These are phyloP conservation scores for Auricularia sp. DNA, from an alignment of 768 basidiomycete species.

Conservation along the genomic window DNA sequence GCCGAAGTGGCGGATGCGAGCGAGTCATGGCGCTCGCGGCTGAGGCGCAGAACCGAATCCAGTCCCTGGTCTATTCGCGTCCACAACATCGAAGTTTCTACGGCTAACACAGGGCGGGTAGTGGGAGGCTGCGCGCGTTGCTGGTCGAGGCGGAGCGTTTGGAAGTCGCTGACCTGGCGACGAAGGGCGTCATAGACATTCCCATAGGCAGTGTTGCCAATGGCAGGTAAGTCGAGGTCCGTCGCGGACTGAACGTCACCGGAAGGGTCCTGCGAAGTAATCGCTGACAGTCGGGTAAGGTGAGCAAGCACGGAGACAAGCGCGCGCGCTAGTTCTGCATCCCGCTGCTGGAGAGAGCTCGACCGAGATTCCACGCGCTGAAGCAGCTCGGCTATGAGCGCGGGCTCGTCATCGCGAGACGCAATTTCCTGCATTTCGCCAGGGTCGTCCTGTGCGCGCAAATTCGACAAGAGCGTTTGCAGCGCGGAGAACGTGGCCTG, in stretches of 20 bases:
- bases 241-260: neutral
- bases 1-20: neutral
- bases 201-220: conserved; percentile 11
- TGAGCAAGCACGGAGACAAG: conserved; percentile 62
- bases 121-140: conserved; percentile 25
- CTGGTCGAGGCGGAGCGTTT: conserved; percentile 44
- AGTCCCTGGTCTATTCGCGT: conserved; percentile 62
- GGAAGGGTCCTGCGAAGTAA: conserved; percentile 12
- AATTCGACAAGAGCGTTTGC: conserved; percentile 51
- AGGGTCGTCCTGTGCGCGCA: conserved; percentile 39
- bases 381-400: conserved; percentile 51
- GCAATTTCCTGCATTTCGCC: conserved; percentile 40
- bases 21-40: conserved; percentile 44
- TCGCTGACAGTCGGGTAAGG: conserved; percentile 49
- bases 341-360: conserved; percentile 33
- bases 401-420: conserved; percentile 30
- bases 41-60: conserved; percentile 56
- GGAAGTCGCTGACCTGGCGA: conserved; percentile 59
- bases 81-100: conserved; percentile 65
- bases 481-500: conserved; percentile 27
- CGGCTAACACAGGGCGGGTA: conserved; percentile 38
- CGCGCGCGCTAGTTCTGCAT: conserved; percentile 55
- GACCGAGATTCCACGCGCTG: conserved; percentile 42
- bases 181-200: conserved; percentile 50
- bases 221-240: neutral